phyloP scores from a whole-genome alignment of 1,139 yeast genomes.

The Hanseniaspora sp. region DNA sequence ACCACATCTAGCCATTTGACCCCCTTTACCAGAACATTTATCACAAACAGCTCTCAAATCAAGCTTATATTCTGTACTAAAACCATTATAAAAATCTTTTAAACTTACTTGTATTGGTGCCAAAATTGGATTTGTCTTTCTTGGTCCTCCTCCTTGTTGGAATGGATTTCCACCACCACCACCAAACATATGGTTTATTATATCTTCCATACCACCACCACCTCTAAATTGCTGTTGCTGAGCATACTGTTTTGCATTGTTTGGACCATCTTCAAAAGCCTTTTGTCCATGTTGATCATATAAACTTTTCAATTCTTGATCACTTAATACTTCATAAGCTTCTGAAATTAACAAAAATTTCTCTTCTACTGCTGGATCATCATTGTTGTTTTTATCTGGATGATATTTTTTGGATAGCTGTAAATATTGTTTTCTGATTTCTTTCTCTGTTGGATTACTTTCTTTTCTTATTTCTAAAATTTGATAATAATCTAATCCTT shows the following conservation, averaged over 20 bases:
- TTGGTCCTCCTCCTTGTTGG: slow-evolving; percentile 38
- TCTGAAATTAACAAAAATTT: slow-evolving; percentile 84
- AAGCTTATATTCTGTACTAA: slow-evolving; percentile 48
- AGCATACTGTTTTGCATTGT: slow-evolving; percentile 10
- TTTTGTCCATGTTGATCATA: slow-evolving; percentile 82
- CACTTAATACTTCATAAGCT: slow-evolving; percentile 81
- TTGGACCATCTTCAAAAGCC: slow-evolving; percentile 42
- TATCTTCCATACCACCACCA: slow-evolving; percentile 38
- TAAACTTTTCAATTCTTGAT: slow-evolving; percentile 55
- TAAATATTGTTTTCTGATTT: slow-evolving; percentile 80
- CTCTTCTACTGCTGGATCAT: slow-evolving; percentile 50
- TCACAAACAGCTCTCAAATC: slow-evolving; percentile 66
- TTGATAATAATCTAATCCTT: slow-evolving; percentile 32
- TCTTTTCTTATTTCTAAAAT: slow-evolving; percentile 53
- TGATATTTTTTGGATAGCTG: slow-evolving; percentile 77
- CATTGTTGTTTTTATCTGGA: slow-evolving; percentile 70
- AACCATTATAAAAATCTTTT: slow-evolving; percentile 61
- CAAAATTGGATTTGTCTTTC: slow-evolving; percentile 56
- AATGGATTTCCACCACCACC: slow-evolving; percentile 38
- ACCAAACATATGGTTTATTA: slow-evolving; percentile 58
- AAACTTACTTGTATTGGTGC: slow-evolving; percentile 48
- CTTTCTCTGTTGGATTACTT: slow-evolving; percentile 61
- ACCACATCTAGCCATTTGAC: slow-evolving; percentile 50
- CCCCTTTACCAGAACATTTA: slow-evolving; percentile 71
- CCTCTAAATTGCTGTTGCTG: slow-evolving; percentile 23